Percentiles rank a stretch among this genome's conserved stretches.
These are phyloP conservation scores for Volvox carteri DNA, from an alignment of 163 green algal genomes.

Conservation along the genomic window DNA sequence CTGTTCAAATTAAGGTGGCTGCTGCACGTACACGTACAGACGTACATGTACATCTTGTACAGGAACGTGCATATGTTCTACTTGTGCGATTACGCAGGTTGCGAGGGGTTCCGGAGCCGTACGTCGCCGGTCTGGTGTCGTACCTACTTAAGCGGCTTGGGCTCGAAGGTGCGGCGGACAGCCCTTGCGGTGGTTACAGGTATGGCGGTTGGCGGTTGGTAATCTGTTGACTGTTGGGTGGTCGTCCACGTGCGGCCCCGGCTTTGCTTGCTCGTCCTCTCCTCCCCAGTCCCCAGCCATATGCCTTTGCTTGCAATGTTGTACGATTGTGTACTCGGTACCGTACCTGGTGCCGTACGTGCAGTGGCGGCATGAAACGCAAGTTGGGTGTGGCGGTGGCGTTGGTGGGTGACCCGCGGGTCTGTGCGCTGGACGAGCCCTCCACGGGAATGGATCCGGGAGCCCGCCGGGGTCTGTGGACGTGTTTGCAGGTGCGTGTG, in stretches of 20 bases:
- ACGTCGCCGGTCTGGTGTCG: conserved; percentile 58
- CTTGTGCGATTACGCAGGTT: conserved; percentile 42
- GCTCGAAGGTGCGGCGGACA: conserved; percentile 34
- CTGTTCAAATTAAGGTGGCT: no score
- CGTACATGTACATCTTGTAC: no score
- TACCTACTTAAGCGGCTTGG: conserved; percentile 63
- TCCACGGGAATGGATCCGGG: conserved; percentile 87
- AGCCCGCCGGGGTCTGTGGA: conserved; percentile 84
- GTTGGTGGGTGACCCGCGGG: conserved; percentile 76
- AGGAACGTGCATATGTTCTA: not conserved
- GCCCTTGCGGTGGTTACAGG: conserved; percentile 41
- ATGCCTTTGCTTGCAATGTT: no score
- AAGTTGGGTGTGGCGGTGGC: conserved; percentile 87
- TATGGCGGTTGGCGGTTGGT: no score
- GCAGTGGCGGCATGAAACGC: conserved; percentile 83
- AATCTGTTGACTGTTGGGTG: no score
- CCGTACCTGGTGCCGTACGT: no score
- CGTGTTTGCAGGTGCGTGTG: conserved; percentile 71
- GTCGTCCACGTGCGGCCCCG: no score
- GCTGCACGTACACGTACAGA: no score
- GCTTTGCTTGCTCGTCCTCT: no score
- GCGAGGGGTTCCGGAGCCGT: conserved; percentile 69
- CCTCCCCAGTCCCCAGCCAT: no score
- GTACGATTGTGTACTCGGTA: no score
- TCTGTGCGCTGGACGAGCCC: conserved; percentile 84